Percentiles rank a stretch among this genome's conserved stretches.
phyloP scores from a whole-genome alignment of 2,329 filamentous ascomycete species.

The Ampelomyces quisqualis region DNA sequence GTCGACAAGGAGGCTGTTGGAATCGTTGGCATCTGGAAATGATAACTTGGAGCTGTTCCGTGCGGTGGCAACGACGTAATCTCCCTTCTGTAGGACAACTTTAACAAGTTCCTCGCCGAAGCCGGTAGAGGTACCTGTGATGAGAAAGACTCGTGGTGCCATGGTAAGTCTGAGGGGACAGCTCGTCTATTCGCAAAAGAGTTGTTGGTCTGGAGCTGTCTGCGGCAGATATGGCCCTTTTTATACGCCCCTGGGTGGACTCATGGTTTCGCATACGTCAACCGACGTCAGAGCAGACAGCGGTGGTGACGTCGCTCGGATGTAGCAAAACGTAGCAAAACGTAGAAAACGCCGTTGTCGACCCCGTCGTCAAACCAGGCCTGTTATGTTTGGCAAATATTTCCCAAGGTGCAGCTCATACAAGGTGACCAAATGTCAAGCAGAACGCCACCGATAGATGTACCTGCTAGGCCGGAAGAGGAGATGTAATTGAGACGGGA shows the following conservation, averaged over 20 bases:
- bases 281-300: too few species aligned
- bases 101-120: conserved; percentile 51
- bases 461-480: conserved; percentile 22
- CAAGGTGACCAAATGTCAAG: too few species aligned
- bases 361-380: too few species aligned
- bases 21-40: conserved; percentile 44
- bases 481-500: conserved; percentile 15
- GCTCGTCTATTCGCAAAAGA: too few species aligned
- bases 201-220: too few species aligned
- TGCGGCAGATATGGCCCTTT: too few species aligned
- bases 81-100: conserved; percentile 45
- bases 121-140: conserved; percentile 51
- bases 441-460: too few species aligned
- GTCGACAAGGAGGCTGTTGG: conserved; percentile 53
- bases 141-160: conserved; percentile 50
- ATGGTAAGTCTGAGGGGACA: conserved; percentile 25
- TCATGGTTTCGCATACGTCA: conserved; percentile 3
- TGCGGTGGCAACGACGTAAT: conserved; percentile 50
- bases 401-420: too few species aligned
- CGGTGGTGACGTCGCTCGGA: background rate
- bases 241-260: too few species aligned
- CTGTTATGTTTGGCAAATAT: too few species aligned
- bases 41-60: conserved; percentile 48
- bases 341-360: too few species aligned
- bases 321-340: too few species aligned